Evolutionary conservation across 768 basidiomycete species (phyloP).

Genomic region (Dacryopinax spathularia): DNA sequence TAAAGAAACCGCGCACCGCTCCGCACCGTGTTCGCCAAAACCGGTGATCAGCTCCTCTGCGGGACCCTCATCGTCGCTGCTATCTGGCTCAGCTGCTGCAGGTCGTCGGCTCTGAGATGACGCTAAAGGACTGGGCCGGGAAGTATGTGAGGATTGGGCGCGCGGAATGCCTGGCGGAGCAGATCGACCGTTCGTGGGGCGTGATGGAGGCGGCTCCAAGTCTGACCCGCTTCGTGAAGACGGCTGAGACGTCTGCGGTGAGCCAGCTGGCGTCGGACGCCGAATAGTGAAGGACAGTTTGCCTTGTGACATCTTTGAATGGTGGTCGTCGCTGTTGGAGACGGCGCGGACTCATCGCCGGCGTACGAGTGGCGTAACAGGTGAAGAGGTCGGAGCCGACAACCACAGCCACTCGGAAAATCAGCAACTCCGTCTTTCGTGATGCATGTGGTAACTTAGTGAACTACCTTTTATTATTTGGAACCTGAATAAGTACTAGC

Average conservation of each 20-base stretch:
- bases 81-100: slow-evolving; percentile 16
- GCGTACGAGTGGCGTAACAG: neutral
- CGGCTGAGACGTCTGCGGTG: neutral
- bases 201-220: slow-evolving; percentile 2
- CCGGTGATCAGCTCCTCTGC: slow-evolving; percentile 59
- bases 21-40: slow-evolving; percentile 56
- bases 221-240: neutral
- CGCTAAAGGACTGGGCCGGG: slow-evolving; percentile 13
- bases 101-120: slow-evolving; percentile 12
- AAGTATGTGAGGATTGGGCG: neutral
- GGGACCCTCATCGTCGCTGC: slow-evolving; percentile 32
- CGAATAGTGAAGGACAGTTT: slow-evolving; percentile 68
- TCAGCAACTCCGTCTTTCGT: too few species aligned
- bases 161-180: slow-evolving; percentile 14
- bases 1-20: slow-evolving; percentile 59
- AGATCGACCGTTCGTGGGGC: slow-evolving; percentile 10
- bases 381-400: neutral
- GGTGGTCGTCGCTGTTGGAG: neutral
- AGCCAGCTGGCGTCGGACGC: slow-evolving; percentile 44
- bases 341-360: too few species aligned
- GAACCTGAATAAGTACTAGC: too few species aligned
- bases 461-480: too few species aligned
- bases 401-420: neutral
- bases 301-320: neutral
- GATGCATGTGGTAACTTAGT: too few species aligned